These are phyloP conservation scores for Emiliania huxleyi DNA, from an alignment of 78 protist species.

Conservation along the genomic window DNA sequence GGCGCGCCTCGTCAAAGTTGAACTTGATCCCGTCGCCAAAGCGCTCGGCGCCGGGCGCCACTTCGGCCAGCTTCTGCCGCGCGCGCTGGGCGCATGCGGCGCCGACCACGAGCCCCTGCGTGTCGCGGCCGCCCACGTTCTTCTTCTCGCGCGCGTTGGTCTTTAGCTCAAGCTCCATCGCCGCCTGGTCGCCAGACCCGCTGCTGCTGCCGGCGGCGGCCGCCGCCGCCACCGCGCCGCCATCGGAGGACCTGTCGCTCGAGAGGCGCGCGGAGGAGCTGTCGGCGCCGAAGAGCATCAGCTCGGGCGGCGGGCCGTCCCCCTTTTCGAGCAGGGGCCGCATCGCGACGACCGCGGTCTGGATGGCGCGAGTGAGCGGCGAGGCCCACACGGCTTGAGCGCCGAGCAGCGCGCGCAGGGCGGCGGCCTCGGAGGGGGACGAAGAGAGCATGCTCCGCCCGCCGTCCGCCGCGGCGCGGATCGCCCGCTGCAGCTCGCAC, in stretches of 20 bases:
- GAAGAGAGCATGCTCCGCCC: background rate
- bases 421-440: background rate
- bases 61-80: background rate
- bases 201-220: background rate
- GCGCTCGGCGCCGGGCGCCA: background rate
- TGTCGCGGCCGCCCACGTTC: background rate
- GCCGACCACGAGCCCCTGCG: background rate
- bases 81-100: background rate
- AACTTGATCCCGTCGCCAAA: background rate
- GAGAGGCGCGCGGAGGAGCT: too few relatives aligned
- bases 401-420: background rate
- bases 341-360: background rate
- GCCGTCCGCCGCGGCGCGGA: background rate
- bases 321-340: background rate
- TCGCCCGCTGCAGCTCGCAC: background rate
- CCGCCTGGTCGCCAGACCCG: background rate
- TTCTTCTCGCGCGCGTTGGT: slow-evolving; percentile 19
- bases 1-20: background rate
- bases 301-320: background rate
- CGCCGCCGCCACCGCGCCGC: background rate
- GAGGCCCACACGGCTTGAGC: background rate
- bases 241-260: too few relatives aligned
- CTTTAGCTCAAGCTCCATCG: background rate
- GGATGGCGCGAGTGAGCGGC: slow-evolving; percentile 26
- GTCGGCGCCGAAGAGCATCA: too few relatives aligned